Evolutionary conservation across 345 rosid genomes (phyloP).

Genomic region (Excoecaria agallocha): DNA sequence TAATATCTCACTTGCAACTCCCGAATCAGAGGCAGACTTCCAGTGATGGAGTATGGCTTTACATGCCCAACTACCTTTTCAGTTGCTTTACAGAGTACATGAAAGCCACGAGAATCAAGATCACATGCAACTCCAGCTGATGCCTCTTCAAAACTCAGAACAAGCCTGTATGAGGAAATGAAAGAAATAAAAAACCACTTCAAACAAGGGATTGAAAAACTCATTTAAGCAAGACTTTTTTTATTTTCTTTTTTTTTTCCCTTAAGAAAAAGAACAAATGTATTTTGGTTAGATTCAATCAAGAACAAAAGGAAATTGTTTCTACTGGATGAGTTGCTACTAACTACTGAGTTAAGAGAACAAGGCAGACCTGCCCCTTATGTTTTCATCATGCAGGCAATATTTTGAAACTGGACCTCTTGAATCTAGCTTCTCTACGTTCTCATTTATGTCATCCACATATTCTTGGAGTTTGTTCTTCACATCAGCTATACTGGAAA

Average conservation of each 20-base stretch:
- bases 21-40: conserved; percentile 88
- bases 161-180: conserved; percentile 43
- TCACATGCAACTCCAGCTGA: conserved; percentile 85
- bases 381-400: conserved; percentile 67
- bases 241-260: too few relatives aligned
- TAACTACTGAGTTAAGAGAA: background rate
- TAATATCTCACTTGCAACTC: conserved; percentile 62
- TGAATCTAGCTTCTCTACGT: conserved; percentile 60
- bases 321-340: background rate
- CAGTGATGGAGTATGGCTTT: conserved; percentile 91
- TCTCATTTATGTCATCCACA: conserved; percentile 75
- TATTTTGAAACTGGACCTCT: conserved; percentile 93
- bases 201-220: background rate
- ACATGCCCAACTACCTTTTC: conserved; percentile 86
- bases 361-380: conserved; percentile 68
- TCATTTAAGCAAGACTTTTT: background rate
- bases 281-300: background rate
- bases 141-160: conserved; percentile 72
- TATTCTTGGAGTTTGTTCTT: conserved; percentile 67
- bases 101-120: conserved; percentile 84
- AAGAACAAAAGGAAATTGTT: conserved; percentile 3
- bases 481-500: conserved; percentile 66
- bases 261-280: background rate
- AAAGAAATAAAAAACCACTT: background rate
- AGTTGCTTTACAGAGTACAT: conserved; percentile 84